Evolutionary conservation across 2,329 filamentous ascomycete species (phyloP).

Genomic region (Colletotrichum aenigma): DNA sequence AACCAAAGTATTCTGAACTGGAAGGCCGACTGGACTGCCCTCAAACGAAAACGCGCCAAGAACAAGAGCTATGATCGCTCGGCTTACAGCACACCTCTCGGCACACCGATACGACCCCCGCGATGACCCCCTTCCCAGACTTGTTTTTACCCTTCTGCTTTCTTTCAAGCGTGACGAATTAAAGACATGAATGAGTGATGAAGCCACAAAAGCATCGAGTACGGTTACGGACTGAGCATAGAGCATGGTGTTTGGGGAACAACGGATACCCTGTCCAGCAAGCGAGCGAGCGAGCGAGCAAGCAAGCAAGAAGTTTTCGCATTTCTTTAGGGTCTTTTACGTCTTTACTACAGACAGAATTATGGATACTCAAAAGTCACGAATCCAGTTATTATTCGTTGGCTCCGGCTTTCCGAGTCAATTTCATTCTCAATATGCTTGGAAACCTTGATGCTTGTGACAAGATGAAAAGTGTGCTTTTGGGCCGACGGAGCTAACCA

Average conservation of each 20-base stretch:
- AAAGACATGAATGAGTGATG: slow-evolving; percentile 20
- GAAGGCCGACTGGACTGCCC: slow-evolving; percentile 62
- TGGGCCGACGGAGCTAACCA: too few species aligned
- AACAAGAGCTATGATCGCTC: slow-evolving; percentile 17
- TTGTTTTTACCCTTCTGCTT: slow-evolving; percentile 11
- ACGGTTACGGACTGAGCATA: slow-evolving; percentile 20
- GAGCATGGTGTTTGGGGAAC: slow-evolving; percentile 18
- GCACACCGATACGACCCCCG: slow-evolving; percentile 13
- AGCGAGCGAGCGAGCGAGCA: not conserved
- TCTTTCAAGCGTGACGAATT: slow-evolving; percentile 14
- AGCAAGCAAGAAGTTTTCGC: not conserved
- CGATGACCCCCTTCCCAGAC: slow-evolving; percentile 9
- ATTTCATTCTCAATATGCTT: not conserved
- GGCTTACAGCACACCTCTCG: slow-evolving; percentile 14
- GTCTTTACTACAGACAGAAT: not conserved
- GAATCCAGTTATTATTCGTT: not conserved
- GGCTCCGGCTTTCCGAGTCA: not conserved
- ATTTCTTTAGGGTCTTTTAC: slow-evolving; percentile 13
- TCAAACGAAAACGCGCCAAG: slow-evolving; percentile 50
- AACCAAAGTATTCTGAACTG: slow-evolving; percentile 63
- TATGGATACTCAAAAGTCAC: slow-evolving; percentile 8
- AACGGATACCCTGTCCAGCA: slow-evolving; percentile 15
- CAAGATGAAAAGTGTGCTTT: too few species aligned
- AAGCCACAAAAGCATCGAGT: slow-evolving; percentile 16
- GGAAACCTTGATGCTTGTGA: not conserved